phyloP scores from a whole-genome alignment of 1,139 yeast genomes.

The Kodamaea plutei region DNA sequence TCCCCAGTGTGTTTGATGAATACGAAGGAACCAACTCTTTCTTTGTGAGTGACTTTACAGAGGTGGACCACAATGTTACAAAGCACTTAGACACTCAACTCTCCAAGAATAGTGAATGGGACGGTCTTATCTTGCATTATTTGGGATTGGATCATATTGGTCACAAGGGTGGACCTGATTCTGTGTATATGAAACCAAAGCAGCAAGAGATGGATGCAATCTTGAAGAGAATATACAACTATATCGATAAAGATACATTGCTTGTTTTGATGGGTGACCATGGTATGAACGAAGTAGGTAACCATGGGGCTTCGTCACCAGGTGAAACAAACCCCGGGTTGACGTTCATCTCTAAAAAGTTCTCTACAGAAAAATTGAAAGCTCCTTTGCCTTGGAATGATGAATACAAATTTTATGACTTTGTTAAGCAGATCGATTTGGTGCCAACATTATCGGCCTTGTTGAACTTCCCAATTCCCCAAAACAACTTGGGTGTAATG shows the following conservation, averaged over 20 bases:
- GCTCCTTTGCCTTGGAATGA: conserved; percentile 38
- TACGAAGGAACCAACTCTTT: conserved; percentile 90
- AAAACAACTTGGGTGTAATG: conserved; percentile 75
- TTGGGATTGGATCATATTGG: conserved; percentile 96
- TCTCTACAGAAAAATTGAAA: conserved; percentile 24
- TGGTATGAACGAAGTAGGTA: conserved; percentile 92
- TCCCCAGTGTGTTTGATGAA: conserved; percentile 53
- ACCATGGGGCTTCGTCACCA: conserved; percentile 90
- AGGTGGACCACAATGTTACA: conserved; percentile 90
- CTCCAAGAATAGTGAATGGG: conserved; percentile 50
- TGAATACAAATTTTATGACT: conserved; percentile 49
- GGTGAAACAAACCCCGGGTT: conserved; percentile 92
- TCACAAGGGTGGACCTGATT: conserved; percentile 89
- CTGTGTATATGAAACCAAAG: conserved; percentile 74
- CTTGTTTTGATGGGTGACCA: conserved; percentile 88
- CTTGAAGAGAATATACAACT: conserved; percentile 48
- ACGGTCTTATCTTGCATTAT: conserved; percentile 81
- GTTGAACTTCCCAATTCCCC: conserved; percentile 79
- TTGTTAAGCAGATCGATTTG: conserved; percentile 75
- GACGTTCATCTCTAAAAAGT: conserved; percentile 60
- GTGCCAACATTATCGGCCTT: conserved; percentile 81
- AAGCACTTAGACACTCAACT: conserved; percentile 69
- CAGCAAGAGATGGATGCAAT: conserved; percentile 83
- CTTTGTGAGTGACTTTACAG: conserved; percentile 90
- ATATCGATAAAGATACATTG: conserved; percentile 44